Evolutionary conservation across 1,139 yeast species (phyloP).

Genomic region (Debaryomycetaceae sp.): DNA sequence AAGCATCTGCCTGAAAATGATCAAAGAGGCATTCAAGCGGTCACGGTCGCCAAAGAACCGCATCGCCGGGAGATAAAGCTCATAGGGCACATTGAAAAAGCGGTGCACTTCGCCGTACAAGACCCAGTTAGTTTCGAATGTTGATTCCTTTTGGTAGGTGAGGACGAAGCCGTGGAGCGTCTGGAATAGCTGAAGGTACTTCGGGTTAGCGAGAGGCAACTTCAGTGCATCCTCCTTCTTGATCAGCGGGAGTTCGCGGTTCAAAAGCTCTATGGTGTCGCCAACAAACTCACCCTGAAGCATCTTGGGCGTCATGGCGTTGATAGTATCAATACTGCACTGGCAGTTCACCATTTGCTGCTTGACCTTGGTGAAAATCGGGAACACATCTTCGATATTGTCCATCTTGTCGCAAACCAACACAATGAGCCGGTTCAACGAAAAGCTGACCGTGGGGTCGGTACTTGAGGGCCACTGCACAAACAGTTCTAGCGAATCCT

Average conservation of each 20-base stretch:
- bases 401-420: slow-evolving; percentile 16
- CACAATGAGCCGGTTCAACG: slow-evolving; percentile 32
- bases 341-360: slow-evolving; percentile 31
- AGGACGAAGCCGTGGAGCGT: slow-evolving; percentile 45
- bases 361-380: slow-evolving; percentile 31
- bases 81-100: slow-evolving; percentile 57
- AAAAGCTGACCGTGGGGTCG: slow-evolving; percentile 26
- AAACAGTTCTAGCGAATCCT: slow-evolving; percentile 24
- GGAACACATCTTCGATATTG: slow-evolving; percentile 25
- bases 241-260: slow-evolving; percentile 54
- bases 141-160: slow-evolving; percentile 34
- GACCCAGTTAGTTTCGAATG: slow-evolving; percentile 55
- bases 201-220: slow-evolving; percentile 24
- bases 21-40: slow-evolving; percentile 61
- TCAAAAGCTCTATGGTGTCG: slow-evolving; percentile 56
- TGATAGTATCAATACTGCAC: slow-evolving; percentile 39
- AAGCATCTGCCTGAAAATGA: slow-evolving; percentile 61
- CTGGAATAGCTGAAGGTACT: slow-evolving; percentile 31
- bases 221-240: slow-evolving; percentile 28
- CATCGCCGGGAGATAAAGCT: slow-evolving; percentile 58
- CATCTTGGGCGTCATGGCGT: slow-evolving; percentile 43
- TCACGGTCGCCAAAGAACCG: slow-evolving; percentile 52
- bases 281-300: slow-evolving; percentile 47
- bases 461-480: slow-evolving; percentile 28
- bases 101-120: slow-evolving; percentile 57